phyloP scores from a whole-genome alignment of 768 basidiomycete genomes.

The Steccherinum ochraceum region DNA sequence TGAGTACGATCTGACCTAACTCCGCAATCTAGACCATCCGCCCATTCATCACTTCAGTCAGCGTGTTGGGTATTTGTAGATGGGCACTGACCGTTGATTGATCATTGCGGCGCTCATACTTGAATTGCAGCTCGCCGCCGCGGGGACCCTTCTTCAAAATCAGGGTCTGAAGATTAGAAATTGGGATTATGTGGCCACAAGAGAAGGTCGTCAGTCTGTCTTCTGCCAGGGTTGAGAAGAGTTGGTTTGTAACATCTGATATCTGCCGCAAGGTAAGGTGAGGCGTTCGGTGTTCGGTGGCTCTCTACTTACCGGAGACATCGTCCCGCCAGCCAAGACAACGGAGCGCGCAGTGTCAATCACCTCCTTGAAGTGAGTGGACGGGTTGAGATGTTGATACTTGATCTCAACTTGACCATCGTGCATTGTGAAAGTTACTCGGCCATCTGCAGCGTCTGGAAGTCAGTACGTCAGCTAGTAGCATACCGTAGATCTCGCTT shows the following conservation, averaged over 20 bases:
- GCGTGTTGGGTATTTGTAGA: background rate
- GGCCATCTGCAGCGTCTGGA: constrained; percentile 50
- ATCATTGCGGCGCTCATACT: constrained; percentile 67
- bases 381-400: constrained; percentile 90
- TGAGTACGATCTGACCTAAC: constrained; percentile 78
- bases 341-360: constrained; percentile 76
- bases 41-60: no score
- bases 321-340: constrained; percentile 93
- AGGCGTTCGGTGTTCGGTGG: constrained; percentile 4
- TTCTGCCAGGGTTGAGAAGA: constrained; percentile 60
- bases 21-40: constrained; percentile 63
- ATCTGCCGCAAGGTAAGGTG: constrained; percentile 44
- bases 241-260: constrained; percentile 76
- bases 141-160: constrained; percentile 71
- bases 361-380: constrained; percentile 80
- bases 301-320: constrained; percentile 75
- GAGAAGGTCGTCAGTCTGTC: constrained; percentile 75
- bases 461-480: background rate
- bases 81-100: constrained; percentile 40
- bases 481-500: constrained; percentile 4
- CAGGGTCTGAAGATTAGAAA: constrained; percentile 67
- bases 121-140: constrained; percentile 74
- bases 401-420: constrained; percentile 59
- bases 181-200: constrained; percentile 89
- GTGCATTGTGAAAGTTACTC: constrained; percentile 46